phyloP scores from a whole-genome alignment of 768 basidiomycete genomes.

The Boletus rubroflammeus region DNA sequence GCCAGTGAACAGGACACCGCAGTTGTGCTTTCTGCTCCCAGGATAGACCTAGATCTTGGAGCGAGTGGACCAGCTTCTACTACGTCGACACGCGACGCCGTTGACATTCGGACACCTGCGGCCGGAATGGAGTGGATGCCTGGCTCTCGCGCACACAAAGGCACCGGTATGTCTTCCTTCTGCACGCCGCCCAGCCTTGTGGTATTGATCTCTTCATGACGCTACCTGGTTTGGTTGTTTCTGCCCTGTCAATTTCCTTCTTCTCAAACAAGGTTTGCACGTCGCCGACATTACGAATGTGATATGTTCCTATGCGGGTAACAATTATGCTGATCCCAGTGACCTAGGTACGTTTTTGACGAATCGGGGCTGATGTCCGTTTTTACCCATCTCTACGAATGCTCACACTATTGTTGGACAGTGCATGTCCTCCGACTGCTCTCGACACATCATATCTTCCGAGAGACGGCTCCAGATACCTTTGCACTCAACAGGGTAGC shows the following conservation, averaged over 20 bases:
- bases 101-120: not conserved
- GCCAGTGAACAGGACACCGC: conserved; percentile 25
- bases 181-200: not conserved
- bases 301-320: conserved; percentile 18
- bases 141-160: not conserved
- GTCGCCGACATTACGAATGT: conserved; percentile 19
- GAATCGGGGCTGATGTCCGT: not conserved
- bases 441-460: conserved; percentile 73
- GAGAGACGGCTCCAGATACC: conserved; percentile 65
- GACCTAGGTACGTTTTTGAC: conserved; percentile 14
- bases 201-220: not conserved
- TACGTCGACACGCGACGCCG: not conserved
- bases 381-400: not conserved
- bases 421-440: conserved; percentile 73
- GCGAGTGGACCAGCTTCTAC: too few relatives aligned
- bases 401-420: conserved; percentile 20
- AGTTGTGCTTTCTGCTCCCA: not conserved
- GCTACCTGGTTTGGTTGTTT: not conserved
- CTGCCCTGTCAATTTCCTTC: not conserved
- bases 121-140: not conserved
- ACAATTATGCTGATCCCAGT: conserved; percentile 15
- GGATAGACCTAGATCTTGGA: not conserved
- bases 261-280: conserved; percentile 18
- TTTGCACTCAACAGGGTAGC: conserved; percentile 72
- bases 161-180: conserved; percentile 5